Evolutionary conservation across 140 eudicot genomes (phyloP).

Genomic region (Flaveria floridana): DNA sequence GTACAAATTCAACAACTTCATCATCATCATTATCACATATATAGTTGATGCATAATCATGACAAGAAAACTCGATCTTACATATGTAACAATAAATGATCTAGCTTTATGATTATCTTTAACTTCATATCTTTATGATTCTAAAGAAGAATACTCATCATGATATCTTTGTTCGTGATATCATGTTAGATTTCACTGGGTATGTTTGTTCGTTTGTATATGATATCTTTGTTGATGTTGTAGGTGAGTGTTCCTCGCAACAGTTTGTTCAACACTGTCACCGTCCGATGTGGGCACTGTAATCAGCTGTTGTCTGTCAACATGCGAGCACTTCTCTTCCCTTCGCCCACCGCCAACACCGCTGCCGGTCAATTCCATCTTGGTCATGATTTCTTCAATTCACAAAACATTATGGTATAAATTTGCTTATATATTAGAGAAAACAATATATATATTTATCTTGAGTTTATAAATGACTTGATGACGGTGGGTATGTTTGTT

Average conservation of each 20-base stretch:
- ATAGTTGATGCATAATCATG: neutral
- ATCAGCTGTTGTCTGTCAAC: slow-evolving; percentile 70
- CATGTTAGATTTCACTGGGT: too few relatives aligned
- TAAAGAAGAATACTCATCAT: too few relatives aligned
- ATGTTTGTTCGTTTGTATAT: too few relatives aligned
- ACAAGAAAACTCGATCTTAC: neutral
- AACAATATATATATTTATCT: neutral
- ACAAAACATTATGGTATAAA: slow-evolving; percentile 69
- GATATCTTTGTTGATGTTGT: slow-evolving; percentile 23
- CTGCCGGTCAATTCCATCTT: slow-evolving; percentile 73
- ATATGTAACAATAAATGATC: neutral
- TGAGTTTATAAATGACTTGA: too few relatives aligned
- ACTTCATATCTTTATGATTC: neutral
- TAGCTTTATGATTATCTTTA: slow-evolving; percentile 2
- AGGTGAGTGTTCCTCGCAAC: slow-evolving; percentile 96
- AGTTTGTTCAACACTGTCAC: slow-evolving; percentile 88
- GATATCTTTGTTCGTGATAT: too few relatives aligned
- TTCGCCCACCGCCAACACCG: slow-evolving; percentile 5
- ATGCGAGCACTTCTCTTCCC: slow-evolving; percentile 66
- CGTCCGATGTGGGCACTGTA: slow-evolving; percentile 94
- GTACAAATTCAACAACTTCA: neutral
- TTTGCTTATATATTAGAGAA: neutral
- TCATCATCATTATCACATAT: neutral
- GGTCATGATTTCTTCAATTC: slow-evolving; percentile 67
- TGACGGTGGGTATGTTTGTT: too few relatives aligned